Evolutionary conservation across 2,329 filamentous ascomycete genomes (phyloP).

Genomic region (Herpotrichia juniperi): DNA sequence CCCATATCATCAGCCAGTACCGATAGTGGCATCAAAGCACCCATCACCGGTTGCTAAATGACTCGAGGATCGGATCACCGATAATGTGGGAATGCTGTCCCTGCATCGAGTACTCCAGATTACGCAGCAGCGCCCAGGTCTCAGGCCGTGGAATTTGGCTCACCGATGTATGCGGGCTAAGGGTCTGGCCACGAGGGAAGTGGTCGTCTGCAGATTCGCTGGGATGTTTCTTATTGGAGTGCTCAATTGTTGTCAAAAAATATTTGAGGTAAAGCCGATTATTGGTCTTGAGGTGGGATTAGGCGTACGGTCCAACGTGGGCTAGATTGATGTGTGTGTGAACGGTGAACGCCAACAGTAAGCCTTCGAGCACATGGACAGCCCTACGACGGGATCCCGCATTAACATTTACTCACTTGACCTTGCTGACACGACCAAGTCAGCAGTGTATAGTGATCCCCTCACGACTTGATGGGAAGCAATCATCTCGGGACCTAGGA

Average conservation of each 20-base stretch:
- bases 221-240: neutral
- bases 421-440: constrained; percentile 18
- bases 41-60: neutral
- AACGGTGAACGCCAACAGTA: neutral
- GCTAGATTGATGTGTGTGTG: neutral
- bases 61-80: constrained; percentile 3
- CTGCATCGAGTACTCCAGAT: constrained; percentile 9
- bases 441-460: constrained; percentile 14
- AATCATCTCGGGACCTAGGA: neutral
- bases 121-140: constrained; percentile 8
- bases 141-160: constrained; percentile 7
- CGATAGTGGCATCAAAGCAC: neutral
- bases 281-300: neutral
- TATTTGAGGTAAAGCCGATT: neutral
- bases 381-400: constrained; percentile 13
- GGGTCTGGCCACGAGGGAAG: constrained; percentile 17
- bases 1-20: neutral
- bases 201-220: neutral
- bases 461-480: neutral
- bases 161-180: constrained; percentile 24
- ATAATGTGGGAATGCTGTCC: constrained; percentile 2
- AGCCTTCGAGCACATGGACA: constrained; percentile 2
- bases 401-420: constrained; percentile 20
- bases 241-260: neutral
- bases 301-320: neutral